A percentile compares a stretch with the other conserved stretches of the same genome.
phyloP scores from a whole-genome alignment of 345 rosid genomes.

The Brassica napus region DNA sequence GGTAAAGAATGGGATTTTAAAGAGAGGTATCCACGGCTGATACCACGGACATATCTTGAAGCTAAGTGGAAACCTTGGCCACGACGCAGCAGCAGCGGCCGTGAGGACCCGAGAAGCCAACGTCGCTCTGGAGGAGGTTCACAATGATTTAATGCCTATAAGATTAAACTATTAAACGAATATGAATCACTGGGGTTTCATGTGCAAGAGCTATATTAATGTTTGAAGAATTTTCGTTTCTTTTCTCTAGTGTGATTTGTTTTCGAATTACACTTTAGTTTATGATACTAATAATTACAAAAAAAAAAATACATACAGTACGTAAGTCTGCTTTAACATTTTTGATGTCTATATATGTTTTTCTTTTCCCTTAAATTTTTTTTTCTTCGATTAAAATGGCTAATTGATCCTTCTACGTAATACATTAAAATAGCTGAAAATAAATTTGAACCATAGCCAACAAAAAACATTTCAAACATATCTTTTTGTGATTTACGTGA shows the following conservation, averaged over 20 bases:
- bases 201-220: background rate
- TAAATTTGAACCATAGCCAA: background rate
- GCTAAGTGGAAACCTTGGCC: conserved; percentile 40
- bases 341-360: background rate
- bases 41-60: conserved; percentile 24
- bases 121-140: conserved; percentile 19
- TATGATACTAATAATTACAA: background rate
- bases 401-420: background rate
- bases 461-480: background rate
- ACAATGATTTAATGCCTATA: conserved; percentile 24
- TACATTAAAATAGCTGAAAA: background rate
- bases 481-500: background rate
- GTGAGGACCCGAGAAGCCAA: background rate
- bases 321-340: background rate
- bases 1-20: conserved; percentile 39
- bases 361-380: background rate
- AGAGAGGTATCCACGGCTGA: conserved; percentile 32
- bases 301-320: background rate
- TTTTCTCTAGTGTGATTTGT: background rate
- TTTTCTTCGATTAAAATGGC: background rate
- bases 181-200: conserved; percentile 16
- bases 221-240: background rate
- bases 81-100: conserved; percentile 2
- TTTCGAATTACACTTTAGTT: background rate
- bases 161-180: background rate